Evolutionary conservation across 257 asterid genomes (phyloP).

Genomic region (Vinca minor): DNA sequence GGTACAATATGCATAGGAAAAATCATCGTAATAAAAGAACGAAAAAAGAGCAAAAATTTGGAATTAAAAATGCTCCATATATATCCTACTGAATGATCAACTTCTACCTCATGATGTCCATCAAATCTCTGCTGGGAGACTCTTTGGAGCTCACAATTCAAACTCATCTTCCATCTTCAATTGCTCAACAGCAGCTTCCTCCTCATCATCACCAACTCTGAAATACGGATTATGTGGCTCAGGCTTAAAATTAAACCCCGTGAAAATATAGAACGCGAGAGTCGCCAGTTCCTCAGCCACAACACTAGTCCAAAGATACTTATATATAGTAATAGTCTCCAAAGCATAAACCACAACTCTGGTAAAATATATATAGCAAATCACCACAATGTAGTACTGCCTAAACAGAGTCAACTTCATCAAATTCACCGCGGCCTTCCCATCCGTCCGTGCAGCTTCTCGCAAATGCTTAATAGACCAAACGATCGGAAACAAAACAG

Average conservation of each 20-base stretch:
- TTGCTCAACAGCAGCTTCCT: slow-evolving; percentile 82
- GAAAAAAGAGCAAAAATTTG: not conserved
- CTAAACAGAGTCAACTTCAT: slow-evolving; percentile 79
- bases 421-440: slow-evolving; percentile 87
- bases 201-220: slow-evolving; percentile 74
- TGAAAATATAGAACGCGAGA: slow-evolving; percentile 58
- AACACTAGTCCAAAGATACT: slow-evolving; percentile 76
- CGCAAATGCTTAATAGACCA: slow-evolving; percentile 89
- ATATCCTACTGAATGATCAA: slow-evolving; percentile 12
- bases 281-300: slow-evolving; percentile 77
- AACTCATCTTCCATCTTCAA: slow-evolving; percentile 84
- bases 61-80: not conserved
- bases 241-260: slow-evolving; percentile 73
- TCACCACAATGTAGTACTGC: slow-evolving; percentile 71
- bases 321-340: slow-evolving; percentile 76
- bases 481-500: slow-evolving; percentile 73
- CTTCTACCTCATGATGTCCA: no score
- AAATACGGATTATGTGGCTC: slow-evolving; percentile 79
- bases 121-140: not conserved
- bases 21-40: not conserved
- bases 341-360: slow-evolving; percentile 81
- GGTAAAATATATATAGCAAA: slow-evolving; percentile 79
- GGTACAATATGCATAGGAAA: slow-evolving; percentile 13
- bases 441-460: slow-evolving; percentile 78
- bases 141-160: slow-evolving; percentile 79